These are phyloP conservation scores for Metschnikowia lunata DNA, from an alignment of 805 yeast species.

Conservation along the genomic window DNA sequence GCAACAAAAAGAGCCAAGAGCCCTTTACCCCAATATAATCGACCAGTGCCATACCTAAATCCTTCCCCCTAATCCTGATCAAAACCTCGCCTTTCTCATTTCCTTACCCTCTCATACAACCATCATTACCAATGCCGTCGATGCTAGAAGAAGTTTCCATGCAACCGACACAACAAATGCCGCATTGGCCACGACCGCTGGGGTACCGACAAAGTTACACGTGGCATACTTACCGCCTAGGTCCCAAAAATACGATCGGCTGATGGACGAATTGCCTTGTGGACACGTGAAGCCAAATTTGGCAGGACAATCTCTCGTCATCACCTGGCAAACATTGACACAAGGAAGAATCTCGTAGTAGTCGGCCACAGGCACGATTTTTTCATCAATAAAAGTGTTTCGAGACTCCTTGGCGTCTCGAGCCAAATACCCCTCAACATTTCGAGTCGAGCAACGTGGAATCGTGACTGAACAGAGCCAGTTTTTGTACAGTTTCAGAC, in stretches of 20 bases:
- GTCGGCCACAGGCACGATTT: constrained; percentile 47
- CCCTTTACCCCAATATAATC: too few species aligned
- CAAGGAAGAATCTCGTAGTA: constrained; percentile 89
- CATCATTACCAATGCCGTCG: constrained; percentile 3
- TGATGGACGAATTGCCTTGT: constrained; percentile 25
- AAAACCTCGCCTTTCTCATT: too few species aligned
- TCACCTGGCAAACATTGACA: constrained; percentile 67
- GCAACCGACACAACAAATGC: constrained; percentile 6
- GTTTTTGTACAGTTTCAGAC: constrained; percentile 63
- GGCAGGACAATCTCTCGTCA: constrained; percentile 82
- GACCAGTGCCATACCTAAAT: too few species aligned
- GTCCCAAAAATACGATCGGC: constrained; percentile 44
- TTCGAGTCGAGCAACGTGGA: constrained; percentile 71
- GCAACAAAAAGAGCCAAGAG: too few species aligned
- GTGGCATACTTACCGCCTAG: constrained; percentile 22
- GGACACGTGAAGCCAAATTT: constrained; percentile 78
- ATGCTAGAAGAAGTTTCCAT: constrained; percentile 4
- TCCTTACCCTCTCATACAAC: neutral
- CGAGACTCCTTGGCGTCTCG: constrained; percentile 54
- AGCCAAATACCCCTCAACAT: constrained; percentile 39
- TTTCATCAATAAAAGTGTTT: constrained; percentile 50
- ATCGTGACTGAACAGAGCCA: constrained; percentile 91
- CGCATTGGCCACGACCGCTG: neutral
- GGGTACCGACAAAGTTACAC: constrained; percentile 36
- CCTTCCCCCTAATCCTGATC: too few species aligned